Evolutionary conservation across 495 filamentous ascomycete genomes (phyloP).

Genomic region (Podospora pseudopauciseta): DNA sequence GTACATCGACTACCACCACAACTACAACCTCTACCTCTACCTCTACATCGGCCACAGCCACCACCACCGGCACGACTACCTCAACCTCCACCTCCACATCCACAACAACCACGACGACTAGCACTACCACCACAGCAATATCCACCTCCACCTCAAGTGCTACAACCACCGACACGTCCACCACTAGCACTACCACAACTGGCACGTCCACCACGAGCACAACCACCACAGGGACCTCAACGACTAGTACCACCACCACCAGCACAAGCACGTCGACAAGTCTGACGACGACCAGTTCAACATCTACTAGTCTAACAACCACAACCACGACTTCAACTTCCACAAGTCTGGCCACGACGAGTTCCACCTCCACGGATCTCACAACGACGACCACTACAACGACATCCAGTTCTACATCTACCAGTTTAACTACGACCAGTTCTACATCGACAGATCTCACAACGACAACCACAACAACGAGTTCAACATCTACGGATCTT

Average conservation of each 20-base stretch:
- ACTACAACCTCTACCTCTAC: background rate
- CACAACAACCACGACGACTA: background rate
- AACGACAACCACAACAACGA: background rate
- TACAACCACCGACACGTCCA: background rate
- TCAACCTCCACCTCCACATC: background rate
- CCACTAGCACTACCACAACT: background rate
- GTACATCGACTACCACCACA: background rate
- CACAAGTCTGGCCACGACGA: background rate
- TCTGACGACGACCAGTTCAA: background rate
- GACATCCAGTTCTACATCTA: background rate
- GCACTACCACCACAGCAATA: background rate
- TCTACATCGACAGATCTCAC: background rate
- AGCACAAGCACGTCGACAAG: background rate
- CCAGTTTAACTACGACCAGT: background rate
- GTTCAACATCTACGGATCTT: background rate
- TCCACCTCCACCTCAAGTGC: background rate
- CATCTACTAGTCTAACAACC: background rate
- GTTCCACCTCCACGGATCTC: background rate
- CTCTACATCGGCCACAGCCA: background rate
- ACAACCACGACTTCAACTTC: background rate
- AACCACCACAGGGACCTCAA: background rate
- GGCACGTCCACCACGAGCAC: background rate
- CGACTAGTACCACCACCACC: background rate
- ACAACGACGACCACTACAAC: background rate
- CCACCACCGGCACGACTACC: background rate